Percentiles rank a stretch among this genome's conserved stretches.
These are phyloP conservation scores for Lodderomyces metapsilosis DNA, from an alignment of 1,139 yeast genomes.

Conservation along the genomic window DNA sequence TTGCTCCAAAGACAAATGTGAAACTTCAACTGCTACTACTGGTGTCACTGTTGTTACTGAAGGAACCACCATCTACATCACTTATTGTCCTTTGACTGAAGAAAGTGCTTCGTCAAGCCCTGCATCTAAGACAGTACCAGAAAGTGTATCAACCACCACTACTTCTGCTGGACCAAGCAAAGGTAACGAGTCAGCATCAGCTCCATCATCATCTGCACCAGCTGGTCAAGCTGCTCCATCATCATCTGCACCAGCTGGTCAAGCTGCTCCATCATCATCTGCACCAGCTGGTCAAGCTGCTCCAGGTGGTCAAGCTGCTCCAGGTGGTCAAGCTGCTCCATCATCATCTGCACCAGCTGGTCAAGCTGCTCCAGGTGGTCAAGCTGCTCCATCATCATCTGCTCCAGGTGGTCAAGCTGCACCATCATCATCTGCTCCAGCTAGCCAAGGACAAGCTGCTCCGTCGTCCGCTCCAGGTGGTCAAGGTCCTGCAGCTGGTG, in stretches of 20 bases:
- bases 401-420: neutral
- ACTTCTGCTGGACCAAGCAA: conserved; percentile 4
- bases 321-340: conserved; percentile 10
- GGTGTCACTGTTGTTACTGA: conserved; percentile 37
- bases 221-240: conserved; percentile 1
- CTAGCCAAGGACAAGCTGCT: neutral
- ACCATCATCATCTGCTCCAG: conserved; percentile 3
- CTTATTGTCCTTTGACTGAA: conserved; percentile 15
- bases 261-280: conserved; percentile 3
- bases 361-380: conserved; percentile 2
- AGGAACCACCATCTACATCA: conserved; percentile 15
- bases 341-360: neutral
- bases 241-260: neutral
- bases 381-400: conserved; percentile 4
- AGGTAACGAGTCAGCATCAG: conserved; percentile 21
- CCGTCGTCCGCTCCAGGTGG: neutral
- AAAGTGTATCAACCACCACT: neutral
- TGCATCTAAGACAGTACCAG: neutral
- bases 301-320: conserved; percentile 9
- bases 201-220: neutral
- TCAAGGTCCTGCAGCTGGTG: neutral
- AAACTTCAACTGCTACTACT: conserved; percentile 30
- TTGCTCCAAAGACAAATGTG: conserved; percentile 37
- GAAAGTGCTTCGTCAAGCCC: conserved; percentile 2
- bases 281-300: conserved; percentile 9